Evolutionary conservation across 192 early-diverging fungal species (phyloP), one percentile per base, ranked within the genome.

Genomic region (Coemansia sp.): DNA sequence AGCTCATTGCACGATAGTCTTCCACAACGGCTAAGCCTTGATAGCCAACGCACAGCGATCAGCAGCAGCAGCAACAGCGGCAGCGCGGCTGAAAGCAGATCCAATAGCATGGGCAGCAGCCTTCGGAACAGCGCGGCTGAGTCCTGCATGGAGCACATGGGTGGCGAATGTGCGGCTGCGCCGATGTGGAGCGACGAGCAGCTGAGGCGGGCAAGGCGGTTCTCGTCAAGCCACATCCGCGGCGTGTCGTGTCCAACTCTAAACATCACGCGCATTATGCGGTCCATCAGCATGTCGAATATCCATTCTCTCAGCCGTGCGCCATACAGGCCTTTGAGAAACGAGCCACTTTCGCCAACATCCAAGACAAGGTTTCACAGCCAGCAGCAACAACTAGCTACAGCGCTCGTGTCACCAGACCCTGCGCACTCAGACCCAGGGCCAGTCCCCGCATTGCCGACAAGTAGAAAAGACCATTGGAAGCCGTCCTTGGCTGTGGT

Each of bases 251-350:
- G 77, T 22, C 77, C 77, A 11, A 69, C 72, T 19, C 72, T 80
- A 20, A 65, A 74, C 56, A 80, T 80, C 50, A 74, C 72, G 8
- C 77, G 73, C 11, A 74, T 80, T 53, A 75, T 80, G 73, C 77
- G 73, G 49, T 75, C 77, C 19, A 80, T 80, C 62, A 79, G 77
- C 42, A 70, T 72, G 25, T 77, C 75, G 59, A 62, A 40, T 62
- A 65, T 66, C 66, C 60, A 59, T 56, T 48, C 20, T 38, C 10
- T 32, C 9, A 25, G 34, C 61, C 41, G 43, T 15, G 35, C 43
- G 14, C 15, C 55, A 57, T 36, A 20, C 34, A 57, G 55, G 8
- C 14, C 34, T 2, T 36, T 13, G 9, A 57, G 55, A 57, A 13
- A 17, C 23, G 29, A 33, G 34, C 17, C 55, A 9, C 29, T 57